Evolutionary conservation across 331 rosid species (phyloP), one percentile per base, ranked within the genome.

Genomic region (Pyrus hybrid): DNA sequence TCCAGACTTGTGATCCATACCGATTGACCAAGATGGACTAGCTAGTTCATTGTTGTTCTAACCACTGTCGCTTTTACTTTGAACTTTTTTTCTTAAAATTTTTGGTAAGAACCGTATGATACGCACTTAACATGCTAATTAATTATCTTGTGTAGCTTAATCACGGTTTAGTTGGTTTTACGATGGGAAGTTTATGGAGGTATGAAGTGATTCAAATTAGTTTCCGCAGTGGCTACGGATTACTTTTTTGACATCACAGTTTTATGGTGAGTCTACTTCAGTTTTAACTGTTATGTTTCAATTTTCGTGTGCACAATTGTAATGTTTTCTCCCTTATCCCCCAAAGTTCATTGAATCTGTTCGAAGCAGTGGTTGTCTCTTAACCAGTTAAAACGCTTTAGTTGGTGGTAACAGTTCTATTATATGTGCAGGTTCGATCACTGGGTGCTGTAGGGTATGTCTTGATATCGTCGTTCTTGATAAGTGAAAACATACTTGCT

Each of bases 181-280:
- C 97, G 28, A 90, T 90, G 97, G 99, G 97, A 64, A 61, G 92
- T 70, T 80, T 94, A 76, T 94, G 97, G 99, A 92, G 99, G 97
- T 92, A 94, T 62, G 93, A n/a, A 51, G 33, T 70, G n/a, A 30
- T 73, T 73, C 61, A 76, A 76, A 49, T 70, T 72, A 70, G 35
- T 61, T 63, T 43, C 10, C 18, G 62, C 75, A 25, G 43, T 37
- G 67, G 63, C 21, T 33, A 13, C 5, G 35, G 23, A 35, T 57
- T 9, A 35, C 37, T 22, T 4, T 23, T 13, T 45, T 13, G 18
- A 45, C 51, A 45, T 45, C 18, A 45, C 51, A 45, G 51, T 45
- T 73, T 12, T 23, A 21, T 37, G 12, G 8, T 25, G 68, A 41
- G 26, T 32, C 28, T 43, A 41, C 69, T 58, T 6, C 33, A 16